These are phyloP conservation scores for Chlorella sorokiniana DNA, from an alignment of 139 green algal genomes.

Conservation along the genomic window DNA sequence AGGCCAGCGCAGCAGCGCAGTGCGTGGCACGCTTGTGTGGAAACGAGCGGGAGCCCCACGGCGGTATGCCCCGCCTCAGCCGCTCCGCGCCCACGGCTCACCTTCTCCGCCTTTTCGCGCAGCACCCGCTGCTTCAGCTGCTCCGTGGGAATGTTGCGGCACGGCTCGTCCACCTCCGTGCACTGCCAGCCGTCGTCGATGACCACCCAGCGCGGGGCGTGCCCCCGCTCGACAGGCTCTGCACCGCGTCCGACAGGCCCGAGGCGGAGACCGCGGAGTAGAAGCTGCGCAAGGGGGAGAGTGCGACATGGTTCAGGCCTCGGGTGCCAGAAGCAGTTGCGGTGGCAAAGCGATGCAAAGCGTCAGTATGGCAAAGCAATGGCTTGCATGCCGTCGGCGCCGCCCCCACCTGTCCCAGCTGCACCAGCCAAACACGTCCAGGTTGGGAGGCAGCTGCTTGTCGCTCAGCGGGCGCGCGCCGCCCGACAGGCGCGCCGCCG, in stretches of 20 bases:
- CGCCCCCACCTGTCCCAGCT: conserved; percentile 43
- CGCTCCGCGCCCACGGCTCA: neutral
- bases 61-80: neutral
- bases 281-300: conserved; percentile 59
- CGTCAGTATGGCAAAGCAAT: too few species aligned
- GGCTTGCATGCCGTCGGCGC: too few species aligned
- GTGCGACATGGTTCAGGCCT: too few species aligned
- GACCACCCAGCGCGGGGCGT: conserved; percentile 78
- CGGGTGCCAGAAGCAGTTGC: neutral
- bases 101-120: conserved; percentile 10
- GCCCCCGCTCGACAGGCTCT: conserved; percentile 44
- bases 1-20: too few species aligned
- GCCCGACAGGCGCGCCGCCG: conserved; percentile 73
- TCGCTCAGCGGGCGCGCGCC: conserved; percentile 57
- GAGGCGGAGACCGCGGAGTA: conserved; percentile 87
- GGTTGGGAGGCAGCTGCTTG: conserved; percentile 75
- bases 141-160: conserved; percentile 37
- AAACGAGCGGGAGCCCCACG: too few species aligned
- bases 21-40: too few species aligned
- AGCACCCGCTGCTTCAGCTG: conserved; percentile 24
- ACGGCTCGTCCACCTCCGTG: conserved; percentile 57
- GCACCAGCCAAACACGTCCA: conserved; percentile 96
- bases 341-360: neutral
- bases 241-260: conserved; percentile 41
- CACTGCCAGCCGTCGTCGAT: conserved; percentile 80